Conservation (phyloP, 2,329 filamentous ascomycete species). For the Fusarium algeriense region DNA sequence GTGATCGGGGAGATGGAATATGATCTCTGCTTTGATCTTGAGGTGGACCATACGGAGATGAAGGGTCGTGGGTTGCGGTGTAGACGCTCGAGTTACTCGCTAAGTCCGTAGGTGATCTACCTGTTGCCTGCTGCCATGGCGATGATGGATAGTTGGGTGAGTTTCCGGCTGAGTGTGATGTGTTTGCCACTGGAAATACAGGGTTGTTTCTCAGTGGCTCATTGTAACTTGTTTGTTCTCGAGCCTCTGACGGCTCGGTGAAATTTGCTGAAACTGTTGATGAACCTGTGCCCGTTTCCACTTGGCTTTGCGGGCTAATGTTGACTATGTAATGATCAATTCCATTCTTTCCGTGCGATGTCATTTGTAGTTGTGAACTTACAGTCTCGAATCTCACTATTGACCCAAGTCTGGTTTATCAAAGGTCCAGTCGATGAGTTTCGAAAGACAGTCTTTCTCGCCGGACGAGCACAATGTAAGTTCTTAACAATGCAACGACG, state of each 20-base stretch:
- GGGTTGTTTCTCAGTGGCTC: constrained; percentile 8
- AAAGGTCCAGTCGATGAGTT: constrained; percentile 52
- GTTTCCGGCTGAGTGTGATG: constrained; percentile 5
- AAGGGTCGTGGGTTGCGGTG: constrained; percentile 18
- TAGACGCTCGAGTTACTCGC: constrained; percentile 20
- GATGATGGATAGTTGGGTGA: constrained; percentile 21
- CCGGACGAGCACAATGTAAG: constrained; percentile 52
- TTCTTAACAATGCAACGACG: constrained; percentile 51
- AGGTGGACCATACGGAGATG: constrained; percentile 25
- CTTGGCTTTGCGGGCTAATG: constrained; percentile 11
- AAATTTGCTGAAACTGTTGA: not conserved
- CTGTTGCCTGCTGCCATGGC: constrained; percentile 26
- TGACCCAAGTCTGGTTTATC: constrained; percentile 54
- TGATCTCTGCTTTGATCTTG: constrained; percentile 4
- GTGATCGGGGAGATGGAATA: constrained; percentile 21
- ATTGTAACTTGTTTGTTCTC: not conserved
- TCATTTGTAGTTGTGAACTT: constrained; percentile 9
- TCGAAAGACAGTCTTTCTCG: constrained; percentile 53
- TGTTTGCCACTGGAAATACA: not conserved
- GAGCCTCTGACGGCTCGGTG: not conserved
- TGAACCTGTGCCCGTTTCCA: not conserved
- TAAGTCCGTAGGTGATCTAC: constrained; percentile 26
- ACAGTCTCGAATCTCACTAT: constrained; percentile 53
- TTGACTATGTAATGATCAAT: constrained; percentile 6
- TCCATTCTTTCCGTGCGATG: accelerated